A percentile compares a stretch with the other conserved stretches of the same genome.
Evolutionary conservation across 2,329 filamentous ascomycete genomes (phyloP).

Genomic region (Alternaria ventricosa): DNA sequence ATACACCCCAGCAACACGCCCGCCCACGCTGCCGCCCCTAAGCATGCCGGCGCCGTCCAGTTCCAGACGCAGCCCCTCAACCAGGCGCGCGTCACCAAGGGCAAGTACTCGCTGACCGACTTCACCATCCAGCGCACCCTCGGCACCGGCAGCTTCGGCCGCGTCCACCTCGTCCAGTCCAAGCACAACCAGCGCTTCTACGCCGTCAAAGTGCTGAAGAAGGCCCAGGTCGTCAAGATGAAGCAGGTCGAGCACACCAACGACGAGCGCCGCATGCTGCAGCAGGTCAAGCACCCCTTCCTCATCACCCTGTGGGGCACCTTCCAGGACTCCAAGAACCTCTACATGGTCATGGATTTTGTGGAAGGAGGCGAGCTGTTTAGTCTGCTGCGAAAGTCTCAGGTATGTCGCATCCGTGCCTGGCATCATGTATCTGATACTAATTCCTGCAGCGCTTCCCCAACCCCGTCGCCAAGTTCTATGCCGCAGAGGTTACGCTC

Average conservation of each 20-base stretch:
- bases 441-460: conserved; percentile 78
- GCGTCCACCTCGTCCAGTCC: conserved; percentile 95
- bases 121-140: conserved; percentile 90
- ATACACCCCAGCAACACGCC: conserved; percentile 66
- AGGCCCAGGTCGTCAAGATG: conserved; percentile 99
- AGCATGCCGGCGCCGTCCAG: conserved; percentile 47
- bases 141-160: conserved; percentile 94
- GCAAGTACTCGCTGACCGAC: conserved; percentile 93
- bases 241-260: conserved; percentile 99
- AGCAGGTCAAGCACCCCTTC: conserved; percentile 97
- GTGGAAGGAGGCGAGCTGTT: conserved; percentile 98
- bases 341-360: conserved; percentile 99
- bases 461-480: conserved; percentile 98
- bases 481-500: conserved; percentile 94
- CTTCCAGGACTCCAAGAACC: conserved; percentile 91
- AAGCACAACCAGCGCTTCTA: conserved; percentile 99
- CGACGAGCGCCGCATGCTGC: conserved; percentile 93
- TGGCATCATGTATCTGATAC: not conserved
- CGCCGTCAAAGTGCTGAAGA: conserved; percentile 97
- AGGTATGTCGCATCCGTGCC: not conserved
- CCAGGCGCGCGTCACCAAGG: conserved; percentile 77
- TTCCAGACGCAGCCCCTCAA: conserved; percentile 46
- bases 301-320: conserved; percentile 98
- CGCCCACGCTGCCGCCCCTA: conserved; percentile 32
- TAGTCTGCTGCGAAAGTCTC: conserved; percentile 88